Percentiles rank a stretch among this genome's conserved stretches.
phyloP scores from a whole-genome alignment of 2,329 filamentous ascomycete genomes.

The Talaromyces sp. region DNA sequence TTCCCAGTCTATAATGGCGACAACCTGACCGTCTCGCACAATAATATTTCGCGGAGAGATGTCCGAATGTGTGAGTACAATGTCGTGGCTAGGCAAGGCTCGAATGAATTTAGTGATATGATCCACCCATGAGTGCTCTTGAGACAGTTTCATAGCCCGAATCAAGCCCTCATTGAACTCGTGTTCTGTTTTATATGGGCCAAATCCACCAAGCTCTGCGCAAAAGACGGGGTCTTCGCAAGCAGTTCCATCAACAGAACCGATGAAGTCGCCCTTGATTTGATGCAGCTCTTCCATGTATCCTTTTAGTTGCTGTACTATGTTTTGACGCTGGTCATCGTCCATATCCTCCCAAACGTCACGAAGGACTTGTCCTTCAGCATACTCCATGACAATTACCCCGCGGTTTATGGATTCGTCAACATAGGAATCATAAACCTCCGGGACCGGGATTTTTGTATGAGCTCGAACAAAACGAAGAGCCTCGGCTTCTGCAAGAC shows the following conservation, averaged over 20 bases:
- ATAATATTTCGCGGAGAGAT: conserved; percentile 27
- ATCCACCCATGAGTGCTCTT: conserved; percentile 15
- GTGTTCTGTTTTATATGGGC: conserved; percentile 17
- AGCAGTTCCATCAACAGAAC: conserved; percentile 17
- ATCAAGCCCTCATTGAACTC: conserved; percentile 18
- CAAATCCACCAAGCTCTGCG: conserved; percentile 14
- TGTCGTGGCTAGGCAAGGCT: conserved; percentile 16
- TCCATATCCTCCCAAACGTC: conserved; percentile 5
- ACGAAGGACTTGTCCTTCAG: conserved; percentile 14
- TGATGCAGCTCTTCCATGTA: conserved; percentile 17
- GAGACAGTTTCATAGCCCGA: conserved; percentile 14
- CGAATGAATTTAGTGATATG: conserved; percentile 14
- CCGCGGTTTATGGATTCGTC: conserved; percentile 11
- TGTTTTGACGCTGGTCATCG: conserved; percentile 6
- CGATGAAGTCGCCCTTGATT: conserved; percentile 18
- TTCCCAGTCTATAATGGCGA: background rate
- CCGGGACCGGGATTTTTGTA: conserved; percentile 19
- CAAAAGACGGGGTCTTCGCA: conserved; percentile 18
- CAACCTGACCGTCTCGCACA: conserved; percentile 17
- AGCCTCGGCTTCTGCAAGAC: conserved; percentile 14
- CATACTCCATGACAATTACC: conserved; percentile 19
- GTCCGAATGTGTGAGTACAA: conserved; percentile 30
- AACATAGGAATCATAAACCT: conserved; percentile 17
- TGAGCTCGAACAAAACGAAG: conserved; percentile 17
- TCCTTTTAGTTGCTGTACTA: conserved; percentile 14